Conservation (phyloP, 176 grass and related monocot genomes). For the Carex littledalei region DNA sequence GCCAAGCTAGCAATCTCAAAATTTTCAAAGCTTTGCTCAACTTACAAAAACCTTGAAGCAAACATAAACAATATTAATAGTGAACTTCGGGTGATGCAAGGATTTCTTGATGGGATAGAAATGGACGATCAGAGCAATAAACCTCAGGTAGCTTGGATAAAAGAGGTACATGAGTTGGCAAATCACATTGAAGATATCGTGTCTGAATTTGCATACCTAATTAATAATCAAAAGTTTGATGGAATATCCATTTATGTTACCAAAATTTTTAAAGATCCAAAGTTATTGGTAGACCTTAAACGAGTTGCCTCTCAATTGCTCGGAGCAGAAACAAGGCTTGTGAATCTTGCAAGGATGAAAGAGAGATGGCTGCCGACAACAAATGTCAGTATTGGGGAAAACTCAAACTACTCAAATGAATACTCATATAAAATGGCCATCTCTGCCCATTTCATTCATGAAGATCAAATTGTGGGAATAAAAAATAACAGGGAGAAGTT, state of each 20-base stretch:
- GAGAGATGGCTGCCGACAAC: neutral
- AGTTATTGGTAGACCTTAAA: too few relatives aligned
- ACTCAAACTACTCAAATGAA: too few relatives aligned
- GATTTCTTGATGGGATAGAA: slow-evolving; percentile 4
- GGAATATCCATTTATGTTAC: neutral
- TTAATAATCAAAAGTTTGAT: neutral
- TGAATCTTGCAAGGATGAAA: neutral
- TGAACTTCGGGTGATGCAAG: slow-evolving; percentile 29
- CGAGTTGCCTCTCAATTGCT: slow-evolving; percentile 21
- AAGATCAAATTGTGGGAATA: slow-evolving; percentile 34
- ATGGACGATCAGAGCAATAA: neutral
- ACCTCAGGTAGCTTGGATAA: slow-evolving; percentile 10
- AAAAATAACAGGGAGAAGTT: neutral
- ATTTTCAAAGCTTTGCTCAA: neutral
- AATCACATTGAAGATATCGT: slow-evolving; percentile 35
- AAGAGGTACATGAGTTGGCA: slow-evolving; percentile 12
- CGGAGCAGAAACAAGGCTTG: neutral
- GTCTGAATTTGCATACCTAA: slow-evolving; percentile 24
- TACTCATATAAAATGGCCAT: neutral
- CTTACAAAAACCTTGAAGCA: neutral
- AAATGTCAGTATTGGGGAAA: neutral
- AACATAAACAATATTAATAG: slow-evolving; percentile 15
- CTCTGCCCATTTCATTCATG: slow-evolving; percentile 22
- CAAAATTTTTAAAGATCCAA: neutral
- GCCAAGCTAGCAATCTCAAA: neutral